phyloP scores from a whole-genome alignment of 495 filamentous ascomycete genomes.

The Penicillium riverlandense region DNA sequence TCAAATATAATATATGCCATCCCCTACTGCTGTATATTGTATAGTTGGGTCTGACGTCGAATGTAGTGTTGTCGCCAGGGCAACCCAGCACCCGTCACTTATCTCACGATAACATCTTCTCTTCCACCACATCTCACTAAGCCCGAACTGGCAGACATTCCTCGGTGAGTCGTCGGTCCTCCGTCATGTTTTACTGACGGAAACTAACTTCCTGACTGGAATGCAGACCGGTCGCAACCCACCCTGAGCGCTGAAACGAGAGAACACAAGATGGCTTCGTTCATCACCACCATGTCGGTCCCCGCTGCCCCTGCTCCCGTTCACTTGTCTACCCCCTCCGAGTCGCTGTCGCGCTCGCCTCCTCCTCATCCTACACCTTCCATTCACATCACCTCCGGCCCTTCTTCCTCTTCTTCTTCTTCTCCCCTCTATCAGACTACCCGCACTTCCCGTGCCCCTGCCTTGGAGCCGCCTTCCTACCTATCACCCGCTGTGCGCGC shows the following conservation, averaged over 20 bases:
- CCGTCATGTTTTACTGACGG: too few species aligned
- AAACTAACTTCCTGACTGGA: conserved; percentile 5
- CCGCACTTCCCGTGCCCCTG: conserved; percentile 23
- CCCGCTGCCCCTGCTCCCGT: conserved; percentile 27
- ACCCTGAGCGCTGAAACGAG: not conserved
- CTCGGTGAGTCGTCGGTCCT: too few species aligned
- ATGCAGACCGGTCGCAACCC: conserved; percentile 22
- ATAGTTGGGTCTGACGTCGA: too few species aligned
- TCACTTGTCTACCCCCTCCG: conserved; percentile 25
- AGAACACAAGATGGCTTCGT: conserved; percentile 48
- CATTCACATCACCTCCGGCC: conserved; percentile 12
- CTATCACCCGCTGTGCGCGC: conserved; percentile 36
- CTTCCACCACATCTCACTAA: too few species aligned
- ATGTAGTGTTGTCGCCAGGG: too few species aligned
- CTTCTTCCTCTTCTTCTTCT: conserved; percentile 4
- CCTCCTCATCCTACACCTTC: conserved; percentile 1
- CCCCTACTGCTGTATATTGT: not conserved
- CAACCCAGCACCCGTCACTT: too few species aligned
- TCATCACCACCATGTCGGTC: conserved; percentile 68
- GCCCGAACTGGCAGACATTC: too few species aligned
- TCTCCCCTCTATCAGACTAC: conserved; percentile 18
- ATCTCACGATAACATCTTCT: too few species aligned
- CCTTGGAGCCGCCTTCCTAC: conserved; percentile 32
- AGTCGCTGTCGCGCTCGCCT: conserved; percentile 17
- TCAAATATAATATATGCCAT: not conserved